Evolutionary conservation across 2,329 filamentous ascomycete species (phyloP), one percentile per base, ranked within the genome.

Genomic region (Decorospora gaudefroyi): DNA sequence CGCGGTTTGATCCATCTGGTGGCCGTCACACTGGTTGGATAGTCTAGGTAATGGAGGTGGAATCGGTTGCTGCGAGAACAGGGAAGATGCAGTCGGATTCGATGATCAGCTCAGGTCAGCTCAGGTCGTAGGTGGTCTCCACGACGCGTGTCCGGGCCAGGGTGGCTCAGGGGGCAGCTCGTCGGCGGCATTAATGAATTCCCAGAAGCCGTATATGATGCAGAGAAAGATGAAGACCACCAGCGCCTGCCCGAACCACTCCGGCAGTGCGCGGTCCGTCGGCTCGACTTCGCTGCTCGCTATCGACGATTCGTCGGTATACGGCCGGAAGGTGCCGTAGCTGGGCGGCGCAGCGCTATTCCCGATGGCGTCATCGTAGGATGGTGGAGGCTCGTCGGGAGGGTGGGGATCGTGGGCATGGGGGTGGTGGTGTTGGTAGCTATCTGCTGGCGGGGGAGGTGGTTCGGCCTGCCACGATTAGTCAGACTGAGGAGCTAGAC

Each of bases 181-280:
- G 23, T 46, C 43, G 12, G 49, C 46, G 13, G 55, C 46, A 27
- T 51, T 55, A 42, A 66, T 49, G 32, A 68, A 46, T 8, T 36
- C 53, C 55, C 60, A 70, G 41, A 70, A 68, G 6, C 50, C 53
- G 30, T 65, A 70, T 15, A 67, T 55, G 23, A 68, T 62, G 26
- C 28, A 51, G 6, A 64, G 10, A 26, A 68, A 65, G 18, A 61
- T 26, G 4, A 60, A 29, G 0, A 69, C 55, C 5, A 62, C 58
- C 4, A 70, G 36, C 0, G 41, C 36, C 18, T 68, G 65, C 3
- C 67, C 67, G 3, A 67, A 21, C 46, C 57, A 63, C 46, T 67
- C 64, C 2, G 64, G 55, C 12, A 67, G 44, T 3, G 54, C 47
- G 23, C 59, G 52, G 4, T 60, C 56, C 4, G 53, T 46, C 3